phyloP scores from a whole-genome alignment of 108 stramenopile species.

The Cyclostephanos tholiformis region DNA sequence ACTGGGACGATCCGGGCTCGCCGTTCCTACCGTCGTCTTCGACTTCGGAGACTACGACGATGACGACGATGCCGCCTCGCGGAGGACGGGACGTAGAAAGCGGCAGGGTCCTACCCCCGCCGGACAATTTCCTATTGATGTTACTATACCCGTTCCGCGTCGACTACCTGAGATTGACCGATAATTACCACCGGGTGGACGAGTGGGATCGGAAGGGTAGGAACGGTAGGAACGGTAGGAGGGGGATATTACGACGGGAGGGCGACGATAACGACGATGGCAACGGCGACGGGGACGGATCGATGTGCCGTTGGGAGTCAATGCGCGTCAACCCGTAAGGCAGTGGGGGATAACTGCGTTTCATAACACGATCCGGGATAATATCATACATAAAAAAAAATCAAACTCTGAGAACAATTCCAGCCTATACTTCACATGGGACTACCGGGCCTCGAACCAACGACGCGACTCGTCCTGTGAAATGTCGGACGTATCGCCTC shows the following conservation, averaged over 20 bases:
- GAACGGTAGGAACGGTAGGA: neutral
- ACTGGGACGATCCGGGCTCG: slow-evolving; percentile 58
- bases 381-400: too few species aligned
- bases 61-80: neutral
- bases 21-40: neutral
- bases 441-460: slow-evolving; percentile 54
- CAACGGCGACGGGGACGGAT: neutral
- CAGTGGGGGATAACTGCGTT: too few species aligned
- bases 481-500: slow-evolving; percentile 66
- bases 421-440: slow-evolving; percentile 12
- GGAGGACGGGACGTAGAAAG: slow-evolving; percentile 77
- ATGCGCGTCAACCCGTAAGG: neutral
- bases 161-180: slow-evolving; percentile 81
- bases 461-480: slow-evolving; percentile 46
- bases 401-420: too few species aligned
- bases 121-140: slow-evolving; percentile 82
- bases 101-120: slow-evolving; percentile 73
- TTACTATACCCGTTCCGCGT: slow-evolving; percentile 66
- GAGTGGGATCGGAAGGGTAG: slow-evolving; percentile 16
- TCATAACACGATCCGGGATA: too few species aligned
- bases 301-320: neutral
- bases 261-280: neutral
- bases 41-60: too few species aligned
- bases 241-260: too few species aligned
- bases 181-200: slow-evolving; percentile 84